Base-by-base conservation (phyloP, 2,329 filamentous ascomycete species). In the Aspergillus ruber region DNA sequence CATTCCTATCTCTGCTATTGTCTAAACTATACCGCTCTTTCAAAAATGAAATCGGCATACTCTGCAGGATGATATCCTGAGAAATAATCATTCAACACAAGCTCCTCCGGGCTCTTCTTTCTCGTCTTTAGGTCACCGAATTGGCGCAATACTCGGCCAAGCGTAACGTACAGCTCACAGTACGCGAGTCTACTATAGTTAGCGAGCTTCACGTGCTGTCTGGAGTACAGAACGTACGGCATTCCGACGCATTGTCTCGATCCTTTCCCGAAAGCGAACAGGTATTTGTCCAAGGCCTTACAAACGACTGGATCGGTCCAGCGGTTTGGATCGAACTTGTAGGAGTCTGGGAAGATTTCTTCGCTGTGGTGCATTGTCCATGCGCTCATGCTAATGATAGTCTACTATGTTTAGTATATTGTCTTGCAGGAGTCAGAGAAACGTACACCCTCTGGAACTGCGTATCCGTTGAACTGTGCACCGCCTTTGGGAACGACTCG, bases 191-290 rank as follows among this genome's bases (percentile, higher is more conserved):
- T 66, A 40, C n/a, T 7, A 27, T 17, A 20, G 12, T 40, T 42
- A 42, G 13, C 23, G 27, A n/a, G 10, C 25, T 8, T 1, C 17
- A 15, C 12, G 9, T 6, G 4, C 17, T 10, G 3, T 10, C 20
- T 13, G 25, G n/a, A 9, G 29, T 21, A 20, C 8, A 9, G 15
- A n/a, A 57, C 57, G 33, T 57, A 59, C 54, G 50, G 51, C 59
- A 69, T 68, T 2, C 65, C 67, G 27, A 67, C 51, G 46, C 65
- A 69, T 43, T 62, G 58, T 27, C 65, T 51, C 2, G 58, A 58
- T 2, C 67, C 67, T 23, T 65, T 64, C 15, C 66, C 62, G 48
- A 70, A 72, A 0, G 68, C 54, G 10, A 71, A 62, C 36, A 71
- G 60, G 41, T 66, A 64, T 43, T 57, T 62, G 17, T 71, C 55